Base-by-base conservation (phyloP, 306 rosid genomes). In the Vigna reflexopilosa region DNA sequence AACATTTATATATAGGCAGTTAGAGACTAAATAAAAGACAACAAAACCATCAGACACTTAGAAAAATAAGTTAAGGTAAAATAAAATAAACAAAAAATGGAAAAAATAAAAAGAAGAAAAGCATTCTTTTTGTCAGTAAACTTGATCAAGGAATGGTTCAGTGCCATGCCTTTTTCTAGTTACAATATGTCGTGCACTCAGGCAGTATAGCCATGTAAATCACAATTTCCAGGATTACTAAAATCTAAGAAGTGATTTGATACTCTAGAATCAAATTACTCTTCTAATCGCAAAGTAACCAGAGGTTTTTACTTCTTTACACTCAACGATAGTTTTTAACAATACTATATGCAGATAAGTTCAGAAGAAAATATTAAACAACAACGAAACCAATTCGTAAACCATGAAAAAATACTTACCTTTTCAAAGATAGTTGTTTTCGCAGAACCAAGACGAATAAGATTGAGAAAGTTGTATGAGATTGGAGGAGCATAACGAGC, bases 401-500 rank as follows among this genome's bases (percentile, higher is more conserved):
- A 78, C 67, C 44, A 14, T 28, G 61, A 22, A 38, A 66, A 32
- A n/a, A 75, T 38, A 81, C 51, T 45, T 80, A 93, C 99, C 98
- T 84, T 76, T 83, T 95, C 99, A 86, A 95, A 93, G 80, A 93
- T 82, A 70, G 99, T 95, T 81, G 72, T 51, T 70, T 62, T 84
- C 8, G 81, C 52, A 75, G 81, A 69, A 59, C 70, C 92, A 63
- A 92, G 89, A 73, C 91, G 90, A 76, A 95, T 92, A 78, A 92
- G 97, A 83, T 95, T 95, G 76, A 95, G 97, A 88, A 88, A 95
- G 86, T 95, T 95, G 91, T 89, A 95, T 0, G 99, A 95, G 80
- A 95, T 84, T 5, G 99, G 91, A 83, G 99, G 99, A 81, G 99
- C 99, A 87, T 95, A 95, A 75, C 98, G 92, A 84, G 99, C 99